A percentile compares a stretch with the other conserved stretches of the same genome.
phyloP scores from a whole-genome alignment of 768 basidiomycete genomes.

The Porphyrellus cyaneotinctus region DNA sequence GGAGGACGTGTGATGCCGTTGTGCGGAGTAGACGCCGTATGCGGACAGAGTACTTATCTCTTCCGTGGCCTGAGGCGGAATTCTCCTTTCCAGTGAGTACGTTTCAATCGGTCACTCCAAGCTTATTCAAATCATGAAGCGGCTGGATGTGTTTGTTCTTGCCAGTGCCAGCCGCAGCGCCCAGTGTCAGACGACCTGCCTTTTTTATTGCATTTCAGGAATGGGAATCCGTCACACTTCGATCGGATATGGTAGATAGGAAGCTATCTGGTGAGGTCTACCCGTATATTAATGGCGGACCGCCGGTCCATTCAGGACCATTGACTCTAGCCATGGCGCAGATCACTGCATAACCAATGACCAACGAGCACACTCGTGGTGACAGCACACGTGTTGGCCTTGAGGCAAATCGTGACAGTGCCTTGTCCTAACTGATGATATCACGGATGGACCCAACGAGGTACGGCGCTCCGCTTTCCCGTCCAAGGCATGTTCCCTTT shows the following conservation, averaged over 20 bases:
- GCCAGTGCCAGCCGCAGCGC: slow-evolving; percentile 11
- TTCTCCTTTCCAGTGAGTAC: background rate
- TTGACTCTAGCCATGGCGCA: slow-evolving; percentile 12
- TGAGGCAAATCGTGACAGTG: slow-evolving; percentile 17
- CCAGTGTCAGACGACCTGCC: background rate
- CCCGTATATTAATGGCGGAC: background rate
- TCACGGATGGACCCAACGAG: background rate
- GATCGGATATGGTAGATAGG: background rate
- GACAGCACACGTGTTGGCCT: slow-evolving; percentile 20
- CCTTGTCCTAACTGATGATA: slow-evolving; percentile 3
- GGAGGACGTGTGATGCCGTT: background rate
- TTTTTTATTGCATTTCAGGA: background rate
- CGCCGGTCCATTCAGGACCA: slow-evolving; percentile 2
- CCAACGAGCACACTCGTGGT: background rate
- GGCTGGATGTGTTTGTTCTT: slow-evolving; percentile 10
- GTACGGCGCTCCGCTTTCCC: slow-evolving; percentile 25
- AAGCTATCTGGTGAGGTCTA: background rate
- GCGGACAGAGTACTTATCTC: too few species aligned
- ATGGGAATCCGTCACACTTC: background rate
- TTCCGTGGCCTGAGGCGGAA: slow-evolving; percentile 1
- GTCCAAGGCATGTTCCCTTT: slow-evolving; percentile 2
- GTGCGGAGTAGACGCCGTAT: background rate
- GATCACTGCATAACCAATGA: background rate
- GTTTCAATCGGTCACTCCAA: background rate
- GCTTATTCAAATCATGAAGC: background rate